These are phyloP conservation scores for Starmerella khaoyaiensis DNA, from an alignment of 805 yeast genomes.

Conservation along the genomic window DNA sequence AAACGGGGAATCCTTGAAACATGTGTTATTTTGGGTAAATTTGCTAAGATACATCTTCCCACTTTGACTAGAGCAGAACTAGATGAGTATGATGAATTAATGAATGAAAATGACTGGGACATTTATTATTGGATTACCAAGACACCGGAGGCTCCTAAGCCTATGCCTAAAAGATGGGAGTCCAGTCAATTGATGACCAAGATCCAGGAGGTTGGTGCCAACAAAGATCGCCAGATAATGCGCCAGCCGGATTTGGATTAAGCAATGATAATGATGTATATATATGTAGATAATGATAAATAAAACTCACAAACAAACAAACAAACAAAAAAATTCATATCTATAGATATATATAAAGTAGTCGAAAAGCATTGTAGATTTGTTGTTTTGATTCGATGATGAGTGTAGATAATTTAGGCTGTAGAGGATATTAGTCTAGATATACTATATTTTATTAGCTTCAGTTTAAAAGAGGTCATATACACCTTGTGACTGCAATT, in stretches of 20 bases:
- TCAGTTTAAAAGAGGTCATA: too few species aligned
- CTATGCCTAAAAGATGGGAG: slow-evolving; percentile 80
- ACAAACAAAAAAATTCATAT: too few species aligned
- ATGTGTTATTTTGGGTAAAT: slow-evolving; percentile 70
- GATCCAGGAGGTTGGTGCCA: slow-evolving; percentile 63
- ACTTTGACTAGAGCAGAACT: slow-evolving; percentile 50
- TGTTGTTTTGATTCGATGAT: too few species aligned
- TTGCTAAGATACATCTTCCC: slow-evolving; percentile 63
- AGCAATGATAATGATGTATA: not conserved
- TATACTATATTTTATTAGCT: too few species aligned
- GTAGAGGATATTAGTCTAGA: too few species aligned
- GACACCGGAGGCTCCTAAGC: slow-evolving; percentile 58
- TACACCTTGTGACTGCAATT: too few species aligned
- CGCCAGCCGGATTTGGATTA: slow-evolving; percentile 67
- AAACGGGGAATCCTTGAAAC: slow-evolving; percentile 93
- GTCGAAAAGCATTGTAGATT: too few species aligned
- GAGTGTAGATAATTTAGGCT: too few species aligned
- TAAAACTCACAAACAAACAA: too few species aligned
- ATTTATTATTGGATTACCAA: slow-evolving; percentile 95
- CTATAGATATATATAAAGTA: too few species aligned
- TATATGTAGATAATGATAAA: too few species aligned
- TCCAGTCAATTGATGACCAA: slow-evolving; percentile 46
- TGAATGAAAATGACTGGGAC: slow-evolving; percentile 98
- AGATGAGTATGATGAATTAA: slow-evolving; percentile 65
- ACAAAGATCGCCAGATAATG: slow-evolving; percentile 56